phyloP scores from a whole-genome alignment of 108 stramenopile species.

The Cyclotella cryptica region DNA sequence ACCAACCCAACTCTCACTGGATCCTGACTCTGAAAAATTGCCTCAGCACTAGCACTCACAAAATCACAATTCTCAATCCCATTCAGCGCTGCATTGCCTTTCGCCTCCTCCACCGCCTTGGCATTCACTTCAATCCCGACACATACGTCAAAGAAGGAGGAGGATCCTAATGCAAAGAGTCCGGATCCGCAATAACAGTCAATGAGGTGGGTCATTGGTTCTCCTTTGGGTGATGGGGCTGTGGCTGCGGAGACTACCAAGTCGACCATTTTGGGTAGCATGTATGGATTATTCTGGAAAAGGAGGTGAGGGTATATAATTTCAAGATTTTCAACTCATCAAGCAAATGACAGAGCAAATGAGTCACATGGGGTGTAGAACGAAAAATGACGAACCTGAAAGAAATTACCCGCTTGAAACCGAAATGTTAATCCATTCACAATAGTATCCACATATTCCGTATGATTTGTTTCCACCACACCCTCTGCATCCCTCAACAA shows the following conservation, averaged over 20 bases:
- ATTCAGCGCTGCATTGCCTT: conserved; percentile 85
- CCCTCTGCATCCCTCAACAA: conserved; percentile 85
- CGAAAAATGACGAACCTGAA: conserved; percentile 35
- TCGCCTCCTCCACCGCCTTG: conserved; percentile 79
- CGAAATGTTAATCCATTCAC: conserved; percentile 76
- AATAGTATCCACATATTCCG: conserved; percentile 74
- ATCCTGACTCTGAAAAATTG: conserved; percentile 77
- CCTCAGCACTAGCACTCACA: conserved; percentile 89
- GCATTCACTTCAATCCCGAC: conserved; percentile 96
- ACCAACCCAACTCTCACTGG: conserved; percentile 29
- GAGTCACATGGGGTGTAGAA: background rate
- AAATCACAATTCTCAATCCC: conserved; percentile 81
- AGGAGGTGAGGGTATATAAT: background rate
- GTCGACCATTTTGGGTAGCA: conserved; percentile 93
- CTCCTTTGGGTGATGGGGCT: conserved; percentile 23
- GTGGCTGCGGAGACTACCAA: conserved; percentile 79
- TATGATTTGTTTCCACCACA: conserved; percentile 88
- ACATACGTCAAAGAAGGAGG: conserved; percentile 77
- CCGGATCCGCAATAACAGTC: conserved; percentile 99
- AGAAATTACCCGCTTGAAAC: conserved; percentile 96
- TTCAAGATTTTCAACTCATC: background rate
- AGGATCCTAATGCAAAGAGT: conserved; percentile 86
- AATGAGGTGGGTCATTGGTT: conserved; percentile 76
- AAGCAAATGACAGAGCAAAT: background rate
- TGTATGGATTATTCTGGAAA: conserved; percentile 93